A percentile compares a stretch with the other conserved stretches of the same genome.
Conservation (phyloP, 2,329 filamentous ascomycete genomes). For the Trichophyton schoenleinii region DNA sequence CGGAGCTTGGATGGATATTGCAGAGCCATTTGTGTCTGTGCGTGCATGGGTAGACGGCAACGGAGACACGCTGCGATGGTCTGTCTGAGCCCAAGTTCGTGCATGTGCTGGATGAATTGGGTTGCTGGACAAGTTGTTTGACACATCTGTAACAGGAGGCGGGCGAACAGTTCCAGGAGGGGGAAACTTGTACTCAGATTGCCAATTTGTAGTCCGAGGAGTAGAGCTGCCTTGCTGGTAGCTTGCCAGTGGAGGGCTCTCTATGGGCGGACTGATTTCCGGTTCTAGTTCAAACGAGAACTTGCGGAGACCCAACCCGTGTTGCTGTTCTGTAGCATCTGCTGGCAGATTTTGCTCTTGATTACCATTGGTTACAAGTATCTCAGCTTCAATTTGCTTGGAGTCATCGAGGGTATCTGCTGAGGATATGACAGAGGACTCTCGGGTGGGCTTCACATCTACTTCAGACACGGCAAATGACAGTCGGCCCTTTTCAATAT, state of each 20-base stretch:
- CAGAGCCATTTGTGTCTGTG: not conserved
- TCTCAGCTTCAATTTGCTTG: not conserved
- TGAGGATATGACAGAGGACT: not conserved
- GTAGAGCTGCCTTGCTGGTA: not conserved
- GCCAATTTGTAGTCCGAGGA: not conserved
- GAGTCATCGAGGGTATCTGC: not conserved
- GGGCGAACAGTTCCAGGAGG: not conserved
- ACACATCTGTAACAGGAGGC: not conserved
- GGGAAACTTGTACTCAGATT: not conserved
- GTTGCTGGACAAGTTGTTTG: not conserved
- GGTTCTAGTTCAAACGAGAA: not conserved
- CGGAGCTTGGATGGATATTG: not conserved
- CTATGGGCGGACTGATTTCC: not conserved
- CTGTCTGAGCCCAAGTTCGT: not conserved
- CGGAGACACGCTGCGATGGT: not conserved
- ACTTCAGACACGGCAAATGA: not conserved
- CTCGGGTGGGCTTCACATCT: not conserved
- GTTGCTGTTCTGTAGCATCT: not conserved
- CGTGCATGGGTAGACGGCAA: not conserved
- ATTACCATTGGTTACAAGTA: not conserved
- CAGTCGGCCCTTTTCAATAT: not conserved
- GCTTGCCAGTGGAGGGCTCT: not conserved
- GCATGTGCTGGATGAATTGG: not conserved
- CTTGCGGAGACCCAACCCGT: not conserved
- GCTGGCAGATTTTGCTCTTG: not conserved